These are phyloP conservation scores for Neopestalotiopsis rosae DNA, from an alignment of 2,329 filamentous ascomycete genomes.

Conservation along the genomic window DNA sequence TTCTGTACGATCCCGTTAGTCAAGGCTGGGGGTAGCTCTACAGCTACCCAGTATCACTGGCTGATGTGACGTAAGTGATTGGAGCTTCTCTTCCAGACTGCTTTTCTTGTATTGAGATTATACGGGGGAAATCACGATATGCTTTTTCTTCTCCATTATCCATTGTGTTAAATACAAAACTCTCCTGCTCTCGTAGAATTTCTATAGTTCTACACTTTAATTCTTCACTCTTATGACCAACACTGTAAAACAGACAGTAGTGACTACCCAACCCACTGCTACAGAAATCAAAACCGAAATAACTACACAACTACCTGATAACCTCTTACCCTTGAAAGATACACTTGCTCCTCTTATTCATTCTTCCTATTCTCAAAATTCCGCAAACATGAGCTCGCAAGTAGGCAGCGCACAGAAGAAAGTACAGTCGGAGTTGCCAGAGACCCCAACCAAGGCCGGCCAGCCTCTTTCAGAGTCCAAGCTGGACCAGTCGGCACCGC, in stretches of 20 bases:
- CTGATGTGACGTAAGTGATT: slow-evolving; percentile 22
- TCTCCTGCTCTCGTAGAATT: not conserved
- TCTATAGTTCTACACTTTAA: not conserved
- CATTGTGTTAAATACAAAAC: slow-evolving; percentile 16
- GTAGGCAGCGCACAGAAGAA: slow-evolving; percentile 27
- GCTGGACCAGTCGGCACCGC: slow-evolving; percentile 28
- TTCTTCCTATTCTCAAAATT: not conserved
- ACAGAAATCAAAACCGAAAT: slow-evolving; percentile 26
- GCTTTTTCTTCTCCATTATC: not conserved
- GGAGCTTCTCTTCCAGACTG: slow-evolving; percentile 8
- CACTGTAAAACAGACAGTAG: slow-evolving; percentile 23
- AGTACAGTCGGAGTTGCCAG: slow-evolving; percentile 18
- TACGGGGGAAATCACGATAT: not conserved
- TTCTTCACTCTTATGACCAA: slow-evolving; percentile 17
- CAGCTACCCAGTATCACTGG: not conserved
- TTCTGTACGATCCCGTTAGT: slow-evolving; percentile 2
- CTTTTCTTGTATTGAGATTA: not conserved
- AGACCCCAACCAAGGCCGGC: slow-evolving; percentile 13
- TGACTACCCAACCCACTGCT: slow-evolving; percentile 23
- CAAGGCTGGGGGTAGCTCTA: not conserved
- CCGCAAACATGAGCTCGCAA: slow-evolving; percentile 17
- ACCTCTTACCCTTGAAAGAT: slow-evolving; percentile 8
- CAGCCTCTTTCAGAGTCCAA: slow-evolving; percentile 23
- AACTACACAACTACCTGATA: slow-evolving; percentile 17
- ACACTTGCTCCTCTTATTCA: slow-evolving; percentile 10